These are phyloP conservation scores for Orbilia quercus DNA, from an alignment of 2,329 filamentous ascomycete genomes.

Conservation along the genomic window DNA sequence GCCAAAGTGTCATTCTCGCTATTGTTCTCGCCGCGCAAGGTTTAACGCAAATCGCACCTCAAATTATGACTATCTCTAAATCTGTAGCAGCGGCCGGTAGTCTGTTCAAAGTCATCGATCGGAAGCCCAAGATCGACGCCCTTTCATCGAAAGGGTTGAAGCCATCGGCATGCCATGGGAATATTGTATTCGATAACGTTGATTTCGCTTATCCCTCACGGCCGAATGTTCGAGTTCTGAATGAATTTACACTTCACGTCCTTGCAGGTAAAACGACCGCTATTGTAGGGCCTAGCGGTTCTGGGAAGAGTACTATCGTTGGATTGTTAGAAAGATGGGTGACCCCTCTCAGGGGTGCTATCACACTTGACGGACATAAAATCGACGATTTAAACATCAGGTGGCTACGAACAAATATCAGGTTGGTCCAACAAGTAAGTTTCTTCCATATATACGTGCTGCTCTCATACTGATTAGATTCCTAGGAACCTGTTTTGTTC, in stretches of 20 bases:
- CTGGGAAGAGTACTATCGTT: constrained; percentile 79
- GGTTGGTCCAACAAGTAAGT: constrained; percentile 37
- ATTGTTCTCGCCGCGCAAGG: constrained; percentile 66
- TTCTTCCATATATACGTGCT: not conserved
- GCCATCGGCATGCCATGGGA: constrained; percentile 59
- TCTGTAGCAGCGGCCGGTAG: constrained; percentile 66
- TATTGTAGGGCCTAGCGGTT: constrained; percentile 79
- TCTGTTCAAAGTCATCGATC: constrained; percentile 67
- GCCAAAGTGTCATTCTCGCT: constrained; percentile 64
- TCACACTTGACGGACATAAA: constrained; percentile 69
- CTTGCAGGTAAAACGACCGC: constrained; percentile 76
- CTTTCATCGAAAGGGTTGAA: constrained; percentile 63
- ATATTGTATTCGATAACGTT: constrained; percentile 30
- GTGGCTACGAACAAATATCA: constrained; percentile 34
- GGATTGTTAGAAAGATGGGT: constrained; percentile 79
- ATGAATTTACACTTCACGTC: constrained; percentile 71
- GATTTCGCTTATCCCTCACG: constrained; percentile 29
- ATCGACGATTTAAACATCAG: constrained; percentile 25
- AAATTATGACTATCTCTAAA: constrained; percentile 69
- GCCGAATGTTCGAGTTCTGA: constrained; percentile 71
- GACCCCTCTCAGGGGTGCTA: constrained; percentile 66
- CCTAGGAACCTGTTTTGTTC: constrained; percentile 76
- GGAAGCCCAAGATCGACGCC: constrained; percentile 65
- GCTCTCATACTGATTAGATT: constrained; percentile 60
- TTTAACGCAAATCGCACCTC: constrained; percentile 69